Evolutionary conservation across 306 rosid species (phyloP).

Genomic region (Mucuna pruriens): DNA sequence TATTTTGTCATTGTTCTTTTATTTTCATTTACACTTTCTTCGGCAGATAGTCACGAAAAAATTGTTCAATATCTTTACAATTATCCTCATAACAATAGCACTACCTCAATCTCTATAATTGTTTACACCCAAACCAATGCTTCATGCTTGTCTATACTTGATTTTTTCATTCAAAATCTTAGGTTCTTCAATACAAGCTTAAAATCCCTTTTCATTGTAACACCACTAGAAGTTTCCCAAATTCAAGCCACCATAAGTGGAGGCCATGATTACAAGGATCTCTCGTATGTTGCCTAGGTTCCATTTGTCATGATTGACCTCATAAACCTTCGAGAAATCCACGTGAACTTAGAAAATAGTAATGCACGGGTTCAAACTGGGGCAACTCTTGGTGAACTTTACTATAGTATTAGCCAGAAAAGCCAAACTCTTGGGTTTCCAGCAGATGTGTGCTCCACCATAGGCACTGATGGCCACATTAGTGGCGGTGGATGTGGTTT

Average conservation of each 20-base stretch:
- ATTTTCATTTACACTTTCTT: slow-evolving; percentile 36
- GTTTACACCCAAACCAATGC: slow-evolving; percentile 56
- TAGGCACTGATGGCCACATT: slow-evolving; percentile 33
- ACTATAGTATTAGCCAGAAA: background rate
- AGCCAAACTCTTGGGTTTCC: slow-evolving; percentile 31
- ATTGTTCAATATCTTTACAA: slow-evolving; percentile 25
- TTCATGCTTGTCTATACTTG: slow-evolving; percentile 47
- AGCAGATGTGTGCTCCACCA: slow-evolving; percentile 14
- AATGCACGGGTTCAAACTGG: slow-evolving; percentile 32
- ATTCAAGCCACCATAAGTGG: slow-evolving; percentile 66
- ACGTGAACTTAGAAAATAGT: slow-evolving; percentile 23
- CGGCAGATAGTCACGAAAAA: slow-evolving; percentile 41
- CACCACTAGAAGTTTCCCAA: slow-evolving; percentile 42
- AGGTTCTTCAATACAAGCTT: slow-evolving; percentile 46
- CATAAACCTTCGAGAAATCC: slow-evolving; percentile 47
- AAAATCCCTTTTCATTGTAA: slow-evolving; percentile 35
- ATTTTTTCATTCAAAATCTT: slow-evolving; percentile 41
- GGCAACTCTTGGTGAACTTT: slow-evolving; percentile 27
- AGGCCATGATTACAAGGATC: slow-evolving; percentile 58
- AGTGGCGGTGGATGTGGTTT: slow-evolving; percentile 30
- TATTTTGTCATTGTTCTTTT: background rate
- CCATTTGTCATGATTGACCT: slow-evolving; percentile 61
- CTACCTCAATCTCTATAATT: slow-evolving; percentile 52
- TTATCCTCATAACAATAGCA: slow-evolving; percentile 37
- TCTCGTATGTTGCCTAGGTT: slow-evolving; percentile 52